phyloP scores from a whole-genome alignment of 345 rosid genomes.

The Pelargonium nanum region DNA sequence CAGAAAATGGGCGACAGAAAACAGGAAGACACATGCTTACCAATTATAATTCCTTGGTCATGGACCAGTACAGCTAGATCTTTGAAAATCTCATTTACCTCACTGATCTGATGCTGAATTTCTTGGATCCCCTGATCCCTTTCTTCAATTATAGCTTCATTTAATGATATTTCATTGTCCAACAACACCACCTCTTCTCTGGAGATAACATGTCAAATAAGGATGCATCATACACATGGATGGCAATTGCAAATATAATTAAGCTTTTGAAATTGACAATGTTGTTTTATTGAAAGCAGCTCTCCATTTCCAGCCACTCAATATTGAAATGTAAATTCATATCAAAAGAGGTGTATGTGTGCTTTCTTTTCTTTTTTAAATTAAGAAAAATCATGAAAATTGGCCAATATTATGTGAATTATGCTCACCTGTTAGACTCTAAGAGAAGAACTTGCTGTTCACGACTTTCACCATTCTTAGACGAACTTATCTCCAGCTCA shows the following conservation, averaged over 20 bases:
- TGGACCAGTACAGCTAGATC: constrained; percentile 54
- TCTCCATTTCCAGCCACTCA: too few species aligned
- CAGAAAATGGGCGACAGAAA: not conserved
- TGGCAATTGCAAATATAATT: too few species aligned
- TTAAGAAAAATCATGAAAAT: too few species aligned
- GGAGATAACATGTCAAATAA: constrained; percentile 7
- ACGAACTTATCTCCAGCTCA: constrained; percentile 42
- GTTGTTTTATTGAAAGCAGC: too few species aligned
- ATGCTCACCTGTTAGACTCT: constrained; percentile 46
- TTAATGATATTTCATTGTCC: constrained; percentile 61
- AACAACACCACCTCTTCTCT: constrained; percentile 48
- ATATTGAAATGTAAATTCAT: too few species aligned
- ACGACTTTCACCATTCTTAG: constrained; percentile 15
- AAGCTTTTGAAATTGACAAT: too few species aligned
- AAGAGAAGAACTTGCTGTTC: constrained; percentile 43
- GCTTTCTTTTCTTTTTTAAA: too few species aligned
- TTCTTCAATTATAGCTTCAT: constrained; percentile 67
- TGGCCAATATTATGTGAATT: not conserved
- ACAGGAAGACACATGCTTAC: constrained; percentile 22
- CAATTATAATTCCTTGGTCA: constrained; percentile 58
- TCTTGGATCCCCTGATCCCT: constrained; percentile 70
- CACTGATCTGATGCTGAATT: constrained; percentile 55
- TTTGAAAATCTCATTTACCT: constrained; percentile 70
- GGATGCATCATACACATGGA: not conserved
- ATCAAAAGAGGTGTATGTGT: too few species aligned